Base-by-base conservation (phyloP, 2,329 filamentous ascomycete genomes). In the Parascedosporium putredinis region DNA sequence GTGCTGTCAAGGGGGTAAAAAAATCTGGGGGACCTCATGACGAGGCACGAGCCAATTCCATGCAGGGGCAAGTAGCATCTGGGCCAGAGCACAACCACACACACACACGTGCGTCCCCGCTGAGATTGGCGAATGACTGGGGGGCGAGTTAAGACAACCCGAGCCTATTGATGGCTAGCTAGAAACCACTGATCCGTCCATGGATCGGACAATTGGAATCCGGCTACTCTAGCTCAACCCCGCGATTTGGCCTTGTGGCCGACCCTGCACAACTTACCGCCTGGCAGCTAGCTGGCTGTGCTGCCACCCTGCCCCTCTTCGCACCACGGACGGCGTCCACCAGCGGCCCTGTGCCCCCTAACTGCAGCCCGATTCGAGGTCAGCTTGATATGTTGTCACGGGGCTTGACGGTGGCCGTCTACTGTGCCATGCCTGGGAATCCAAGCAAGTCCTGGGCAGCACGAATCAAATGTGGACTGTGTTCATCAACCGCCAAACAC, bases 21-120 rank as follows among this genome's bases (percentile, higher is more conserved):
- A 47, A 47, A 14, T 47, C 45, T 34, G 20, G 45, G 45, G 31
- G 45, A 47, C 25, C 45, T 36, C 45, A 47, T 47, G 45, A 47
- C 24, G 31, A 38, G 18, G 29, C 20, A 24, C 29, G 20, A 38
- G 31, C 31, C 29, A 23, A 38, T 20, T 33, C 8, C 44, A 29
- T 46, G 24, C 44, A 46, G 24, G 23, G 23, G 24, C 18, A 4
- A 25, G 44, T 14, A 46, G 10, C 44, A 42, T 42, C 38, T 20
- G 5, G 38, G 38, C 38, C 38, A 42, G 38, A 42, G 38, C 38
- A 42, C 38, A 10, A 22, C 38, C 20, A 42, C 38, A 42, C 38
- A 10, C 12, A 16, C 20, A 42, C 38, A 42, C 38, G 38, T 42
- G 38, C 14, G 38, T n/a, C 38, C 38, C 38, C 20, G 38, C 38